Percentiles rank a stretch among this genome's conserved stretches.
Evolutionary conservation across 2,329 filamentous ascomycete species (phyloP).

Genomic region (Dothideomycetidae sp.): DNA sequence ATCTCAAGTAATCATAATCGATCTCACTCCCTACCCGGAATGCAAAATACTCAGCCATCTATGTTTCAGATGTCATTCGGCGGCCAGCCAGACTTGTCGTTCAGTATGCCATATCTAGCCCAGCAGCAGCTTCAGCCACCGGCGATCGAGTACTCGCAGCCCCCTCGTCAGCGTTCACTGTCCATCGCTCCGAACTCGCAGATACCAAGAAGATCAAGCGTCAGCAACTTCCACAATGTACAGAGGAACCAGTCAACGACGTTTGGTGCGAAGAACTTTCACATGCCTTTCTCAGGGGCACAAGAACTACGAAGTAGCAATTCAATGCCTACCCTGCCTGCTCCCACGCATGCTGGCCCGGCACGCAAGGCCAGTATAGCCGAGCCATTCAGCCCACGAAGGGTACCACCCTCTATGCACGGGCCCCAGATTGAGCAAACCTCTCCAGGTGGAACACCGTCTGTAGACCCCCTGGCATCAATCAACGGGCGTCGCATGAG

Average conservation of each 20-base stretch:
- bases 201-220: too few species aligned
- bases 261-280: too few species aligned
- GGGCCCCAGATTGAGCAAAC: background rate
- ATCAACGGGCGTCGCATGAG: conserved; percentile 5
- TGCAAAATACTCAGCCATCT: too few species aligned
- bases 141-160: background rate
- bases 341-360: background rate
- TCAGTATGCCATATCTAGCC: background rate
- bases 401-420: too few species aligned
- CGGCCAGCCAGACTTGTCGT: conserved; percentile 4
- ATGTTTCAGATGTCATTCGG: conserved; percentile 4
- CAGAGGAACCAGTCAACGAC: too few species aligned
- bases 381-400: conserved; percentile 4
- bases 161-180: too few species aligned
- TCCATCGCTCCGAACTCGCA: too few species aligned
- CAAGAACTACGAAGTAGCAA: background rate
- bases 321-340: conserved; percentile 2
- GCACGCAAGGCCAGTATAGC: conserved; percentile 3
- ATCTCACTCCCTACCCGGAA: conserved; percentile 3
- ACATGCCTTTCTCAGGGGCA: background rate
- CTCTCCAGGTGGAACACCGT: background rate
- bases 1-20: conserved; percentile 1
- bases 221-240: conserved; percentile 1
- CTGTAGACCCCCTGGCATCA: conserved; percentile 1
- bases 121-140: background rate